These are phyloP conservation scores for Dryas octopetala DNA, from an alignment of 306 rosid genomes.

Conservation along the genomic window DNA sequence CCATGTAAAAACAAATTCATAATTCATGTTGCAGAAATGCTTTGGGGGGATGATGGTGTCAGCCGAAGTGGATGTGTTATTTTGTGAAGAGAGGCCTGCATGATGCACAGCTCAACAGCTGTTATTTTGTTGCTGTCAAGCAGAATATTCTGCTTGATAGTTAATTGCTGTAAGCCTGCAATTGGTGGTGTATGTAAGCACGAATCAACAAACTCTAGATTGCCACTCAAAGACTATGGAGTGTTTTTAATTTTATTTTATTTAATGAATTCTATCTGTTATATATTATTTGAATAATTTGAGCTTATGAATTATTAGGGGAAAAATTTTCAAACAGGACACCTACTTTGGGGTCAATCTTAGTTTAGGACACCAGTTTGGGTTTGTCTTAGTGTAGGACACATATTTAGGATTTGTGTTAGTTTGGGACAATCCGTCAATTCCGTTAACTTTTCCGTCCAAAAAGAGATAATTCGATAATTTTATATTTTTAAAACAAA, in stretches of 20 bases:
- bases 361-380: too few species aligned
- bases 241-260: background rate
- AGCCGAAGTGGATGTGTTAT: background rate
- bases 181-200: background rate
- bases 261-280: background rate
- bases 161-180: background rate
- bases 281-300: background rate
- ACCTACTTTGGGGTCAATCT: too few species aligned
- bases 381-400: too few species aligned
- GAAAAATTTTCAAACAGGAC: too few species aligned
- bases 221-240: background rate
- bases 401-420: too few species aligned
- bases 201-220: background rate
- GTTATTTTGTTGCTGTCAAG: background rate
- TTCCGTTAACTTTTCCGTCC: too few species aligned
- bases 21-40: background rate
- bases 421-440: too few species aligned
- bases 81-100: background rate
- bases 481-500: too few species aligned
- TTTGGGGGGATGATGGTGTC: background rate
- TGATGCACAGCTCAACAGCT: slow-evolving; percentile 2
- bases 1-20: background rate
- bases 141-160: background rate
- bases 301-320: background rate
- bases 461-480: too few species aligned